Conservation (phyloP, 805 yeast species). For the Citeromyces nyonsensis region DNA sequence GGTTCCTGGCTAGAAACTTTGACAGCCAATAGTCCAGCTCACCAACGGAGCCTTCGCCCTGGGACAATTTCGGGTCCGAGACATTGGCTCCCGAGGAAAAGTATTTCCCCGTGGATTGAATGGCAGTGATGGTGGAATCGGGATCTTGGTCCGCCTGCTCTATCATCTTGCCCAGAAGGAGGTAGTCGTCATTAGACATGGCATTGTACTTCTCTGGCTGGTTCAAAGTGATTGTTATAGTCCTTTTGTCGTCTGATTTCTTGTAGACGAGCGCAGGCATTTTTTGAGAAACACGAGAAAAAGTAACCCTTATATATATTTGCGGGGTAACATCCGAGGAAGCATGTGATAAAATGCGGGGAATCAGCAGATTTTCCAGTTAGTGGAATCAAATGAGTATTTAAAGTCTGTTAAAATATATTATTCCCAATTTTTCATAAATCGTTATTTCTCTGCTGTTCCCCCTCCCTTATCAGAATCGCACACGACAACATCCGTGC, state of each 20-base stretch:
- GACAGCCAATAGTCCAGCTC: constrained; percentile 25
- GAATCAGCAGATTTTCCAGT: too few relatives aligned
- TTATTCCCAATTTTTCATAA: too few relatives aligned
- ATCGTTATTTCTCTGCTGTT: too few relatives aligned
- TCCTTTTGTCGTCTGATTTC: constrained; percentile 16
- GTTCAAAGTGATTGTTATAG: constrained; percentile 51
- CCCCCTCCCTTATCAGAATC: too few relatives aligned
- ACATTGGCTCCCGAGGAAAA: constrained; percentile 83
- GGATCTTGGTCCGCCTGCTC: constrained; percentile 50
- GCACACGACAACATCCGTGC: too few relatives aligned
- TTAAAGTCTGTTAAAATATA: too few relatives aligned
- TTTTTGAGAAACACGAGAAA: too few relatives aligned
- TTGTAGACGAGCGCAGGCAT: not conserved
- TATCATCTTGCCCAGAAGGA: constrained; percentile 39
- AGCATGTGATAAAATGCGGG: too few relatives aligned
- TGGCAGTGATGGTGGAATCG: constrained; percentile 44
- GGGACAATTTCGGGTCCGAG: constrained; percentile 10
- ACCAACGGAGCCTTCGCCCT: constrained; percentile 5
- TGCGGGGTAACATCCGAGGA: too few relatives aligned
- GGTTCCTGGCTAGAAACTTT: constrained; percentile 55
- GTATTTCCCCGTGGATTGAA: constrained; percentile 58
- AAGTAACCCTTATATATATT: too few relatives aligned
- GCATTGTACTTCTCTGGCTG: constrained; percentile 53
- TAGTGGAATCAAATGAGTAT: too few relatives aligned
- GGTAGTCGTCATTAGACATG: constrained; percentile 47